These are phyloP conservation scores for Diaporthe citrichinensis DNA, from an alignment of 2,329 filamentous ascomycete genomes.

Conservation along the genomic window DNA sequence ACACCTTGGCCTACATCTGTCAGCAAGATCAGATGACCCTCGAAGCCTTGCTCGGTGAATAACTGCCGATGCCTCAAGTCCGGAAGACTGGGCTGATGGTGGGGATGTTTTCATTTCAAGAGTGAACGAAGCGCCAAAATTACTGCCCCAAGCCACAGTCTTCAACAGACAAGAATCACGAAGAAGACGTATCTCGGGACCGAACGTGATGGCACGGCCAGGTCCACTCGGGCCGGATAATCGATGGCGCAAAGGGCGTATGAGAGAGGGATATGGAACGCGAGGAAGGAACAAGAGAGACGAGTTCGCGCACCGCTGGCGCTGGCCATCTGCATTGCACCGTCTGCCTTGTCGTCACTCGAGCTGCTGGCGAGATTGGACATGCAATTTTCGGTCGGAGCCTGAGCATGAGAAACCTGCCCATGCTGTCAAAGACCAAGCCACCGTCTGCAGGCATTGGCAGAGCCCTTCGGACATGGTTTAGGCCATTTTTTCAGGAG, in stretches of 20 bases:
- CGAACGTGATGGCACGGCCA: neutral
- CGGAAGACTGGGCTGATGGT: neutral
- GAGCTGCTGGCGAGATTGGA: slow-evolving; percentile 1
- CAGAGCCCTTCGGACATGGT: neutral
- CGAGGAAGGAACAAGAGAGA: neutral
- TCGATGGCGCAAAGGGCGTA: neutral
- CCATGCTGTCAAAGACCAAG: neutral
- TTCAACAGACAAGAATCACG: neutral
- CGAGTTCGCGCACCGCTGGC: neutral
- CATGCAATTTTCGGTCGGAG: neutral
- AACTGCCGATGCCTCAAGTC: neutral
- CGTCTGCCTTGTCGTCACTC: neutral
- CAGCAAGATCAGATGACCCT: slow-evolving; percentile 27
- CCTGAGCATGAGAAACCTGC: neutral
- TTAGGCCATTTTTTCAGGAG: neutral
- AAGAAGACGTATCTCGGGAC: slow-evolving; percentile 21
- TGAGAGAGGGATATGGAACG: neutral
- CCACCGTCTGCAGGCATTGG: neutral
- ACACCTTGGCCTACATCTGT: slow-evolving; percentile 31
- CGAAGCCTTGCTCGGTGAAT: neutral
- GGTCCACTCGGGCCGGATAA: slow-evolving; percentile 4
- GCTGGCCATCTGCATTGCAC: neutral
- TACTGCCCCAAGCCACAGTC: slow-evolving; percentile 6
- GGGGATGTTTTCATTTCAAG: neutral
- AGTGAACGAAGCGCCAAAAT: neutral